Evolutionary conservation across 768 basidiomycete genomes (phyloP).

Genomic region (Mrakia gelida): DNA sequence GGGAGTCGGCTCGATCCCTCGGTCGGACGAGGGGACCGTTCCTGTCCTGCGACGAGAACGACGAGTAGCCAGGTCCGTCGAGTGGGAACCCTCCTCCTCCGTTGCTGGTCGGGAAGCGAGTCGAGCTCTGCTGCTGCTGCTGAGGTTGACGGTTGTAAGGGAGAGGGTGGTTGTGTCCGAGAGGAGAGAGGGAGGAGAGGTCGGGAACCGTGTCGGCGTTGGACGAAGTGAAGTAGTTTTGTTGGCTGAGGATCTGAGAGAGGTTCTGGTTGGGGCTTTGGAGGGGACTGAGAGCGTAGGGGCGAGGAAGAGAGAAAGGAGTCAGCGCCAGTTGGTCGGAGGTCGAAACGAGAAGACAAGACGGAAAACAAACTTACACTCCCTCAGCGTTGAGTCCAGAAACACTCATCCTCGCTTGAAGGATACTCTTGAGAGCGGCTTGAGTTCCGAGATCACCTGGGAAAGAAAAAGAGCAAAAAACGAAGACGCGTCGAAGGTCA

Average conservation of each 20-base stretch:
- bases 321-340: neutral
- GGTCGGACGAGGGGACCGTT: constrained; percentile 4
- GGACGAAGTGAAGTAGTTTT: constrained; percentile 10
- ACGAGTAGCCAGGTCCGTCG: neutral
- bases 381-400: neutral
- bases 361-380: neutral
- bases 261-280: neutral
- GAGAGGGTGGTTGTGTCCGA: constrained; percentile 15
- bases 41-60: neutral
- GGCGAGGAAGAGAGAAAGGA: too few relatives aligned
- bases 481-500: neutral
- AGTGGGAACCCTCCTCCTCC: neutral
- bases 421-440: constrained; percentile 19
- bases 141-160: neutral
- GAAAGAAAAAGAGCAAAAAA: neutral
- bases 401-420: constrained; percentile 9
- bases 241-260: constrained; percentile 7
- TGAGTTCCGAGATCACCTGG: constrained; percentile 30
- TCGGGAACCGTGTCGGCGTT: neutral
- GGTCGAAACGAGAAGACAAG: neutral
- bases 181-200: constrained; percentile 9
- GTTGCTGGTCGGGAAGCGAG: neutral
- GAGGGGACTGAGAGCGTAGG: neutral
- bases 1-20: constrained; percentile 24
- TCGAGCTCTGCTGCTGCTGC: neutral